Conservation (phyloP, 176 grass and related monocot species). For the Oryza nivara region DNA sequence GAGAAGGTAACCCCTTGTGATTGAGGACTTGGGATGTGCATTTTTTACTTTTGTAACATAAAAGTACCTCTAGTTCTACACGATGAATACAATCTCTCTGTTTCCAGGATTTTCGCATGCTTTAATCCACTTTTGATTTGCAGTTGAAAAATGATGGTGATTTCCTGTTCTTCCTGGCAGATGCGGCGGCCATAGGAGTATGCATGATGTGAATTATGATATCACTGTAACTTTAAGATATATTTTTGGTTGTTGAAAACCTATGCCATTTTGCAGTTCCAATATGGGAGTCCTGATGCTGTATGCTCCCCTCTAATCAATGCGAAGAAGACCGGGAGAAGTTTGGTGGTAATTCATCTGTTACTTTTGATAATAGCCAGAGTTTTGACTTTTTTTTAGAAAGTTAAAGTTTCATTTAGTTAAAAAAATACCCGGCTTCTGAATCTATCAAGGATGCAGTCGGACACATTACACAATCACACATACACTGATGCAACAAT, state of each 20-base stretch:
- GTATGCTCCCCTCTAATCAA: slow-evolving; percentile 74
- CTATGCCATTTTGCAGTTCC: slow-evolving; percentile 67
- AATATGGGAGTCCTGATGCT: slow-evolving; percentile 92
- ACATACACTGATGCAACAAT: too few species aligned
- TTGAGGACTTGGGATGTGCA: neutral
- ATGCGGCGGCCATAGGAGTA: slow-evolving; percentile 72
- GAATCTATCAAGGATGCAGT: too few species aligned
- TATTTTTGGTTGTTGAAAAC: slow-evolving; percentile 4
- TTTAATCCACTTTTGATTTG: neutral
- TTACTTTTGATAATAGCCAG: neutral
- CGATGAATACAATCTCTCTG: neutral
- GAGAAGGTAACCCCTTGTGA: slow-evolving; percentile 49
- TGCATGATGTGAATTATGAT: slow-evolving; percentile 30
- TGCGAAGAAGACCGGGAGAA: slow-evolving; percentile 67
- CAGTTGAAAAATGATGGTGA: slow-evolving; percentile 84
- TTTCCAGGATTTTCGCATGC: neutral
- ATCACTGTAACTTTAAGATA: slow-evolving; percentile 5
- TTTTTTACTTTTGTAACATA: neutral
- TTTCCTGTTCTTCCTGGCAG: slow-evolving; percentile 85
- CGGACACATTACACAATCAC: too few species aligned
- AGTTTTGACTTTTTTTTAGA: neutral
- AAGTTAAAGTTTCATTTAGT: too few species aligned
- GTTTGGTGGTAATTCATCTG: slow-evolving; percentile 62
- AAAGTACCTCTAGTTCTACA: neutral
- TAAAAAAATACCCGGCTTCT: too few species aligned